Percentiles rank a stretch among this genome's conserved stretches.
Conservation (phyloP, 306 rosid genomes). For the Trifolium subterraneum region DNA sequence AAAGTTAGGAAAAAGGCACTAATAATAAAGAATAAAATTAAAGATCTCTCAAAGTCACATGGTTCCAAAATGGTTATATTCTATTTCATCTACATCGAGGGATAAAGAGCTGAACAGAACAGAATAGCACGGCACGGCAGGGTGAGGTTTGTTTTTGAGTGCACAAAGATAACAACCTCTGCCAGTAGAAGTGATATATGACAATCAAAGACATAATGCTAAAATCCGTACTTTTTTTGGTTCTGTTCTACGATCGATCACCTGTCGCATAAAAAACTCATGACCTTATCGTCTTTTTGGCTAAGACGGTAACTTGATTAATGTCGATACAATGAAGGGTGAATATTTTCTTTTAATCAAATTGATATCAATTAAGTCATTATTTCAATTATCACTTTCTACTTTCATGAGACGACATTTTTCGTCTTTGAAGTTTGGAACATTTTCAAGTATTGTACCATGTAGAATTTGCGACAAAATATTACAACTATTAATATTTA, state of each 20-base stretch:
- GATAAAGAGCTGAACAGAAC: neutral
- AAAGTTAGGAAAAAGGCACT: constrained; percentile 27
- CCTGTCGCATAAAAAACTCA: too few relatives aligned
- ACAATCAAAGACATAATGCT: constrained; percentile 56
- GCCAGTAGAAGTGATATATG: constrained; percentile 60
- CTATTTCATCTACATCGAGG: constrained; percentile 39
- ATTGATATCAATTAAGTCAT: too few relatives aligned
- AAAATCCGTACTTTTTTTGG: constrained; percentile 57
- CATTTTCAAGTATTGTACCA: too few relatives aligned
- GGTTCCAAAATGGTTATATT: constrained; percentile 40
- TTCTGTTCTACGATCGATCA: neutral
- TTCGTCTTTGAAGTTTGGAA: too few relatives aligned
- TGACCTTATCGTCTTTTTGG: too few relatives aligned
- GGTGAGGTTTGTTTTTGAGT: constrained; percentile 63
- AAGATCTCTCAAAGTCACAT: constrained; percentile 45
- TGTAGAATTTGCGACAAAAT: too few relatives aligned
- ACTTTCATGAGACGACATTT: too few relatives aligned
- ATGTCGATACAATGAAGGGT: too few relatives aligned
- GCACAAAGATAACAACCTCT: constrained; percentile 87
- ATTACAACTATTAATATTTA: too few relatives aligned
- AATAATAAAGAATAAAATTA: constrained; percentile 4
- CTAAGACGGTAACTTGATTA: too few relatives aligned
- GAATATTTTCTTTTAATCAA: too few relatives aligned
- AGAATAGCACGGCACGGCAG: constrained; percentile 34
- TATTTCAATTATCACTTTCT: too few relatives aligned